phyloP scores from a whole-genome alignment of 331 rosid genomes.

The Dryas integrifolia region DNA sequence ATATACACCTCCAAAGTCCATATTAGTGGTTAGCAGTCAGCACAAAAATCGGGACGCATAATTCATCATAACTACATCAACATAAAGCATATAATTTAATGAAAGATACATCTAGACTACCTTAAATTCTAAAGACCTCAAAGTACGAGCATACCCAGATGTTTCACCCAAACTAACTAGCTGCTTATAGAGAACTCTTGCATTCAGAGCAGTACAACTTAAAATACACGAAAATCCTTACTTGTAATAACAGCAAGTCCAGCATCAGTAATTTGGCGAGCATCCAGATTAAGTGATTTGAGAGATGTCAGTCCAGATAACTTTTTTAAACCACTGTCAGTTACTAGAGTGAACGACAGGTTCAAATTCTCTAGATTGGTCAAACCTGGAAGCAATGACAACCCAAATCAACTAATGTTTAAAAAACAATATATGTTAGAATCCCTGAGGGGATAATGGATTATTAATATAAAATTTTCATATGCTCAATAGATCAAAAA shows the following conservation, averaged over 20 bases:
- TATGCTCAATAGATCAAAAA: not conserved
- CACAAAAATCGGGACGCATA: not conserved
- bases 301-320: slow-evolving; percentile 58
- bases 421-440: not conserved
- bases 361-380: slow-evolving; percentile 52
- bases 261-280: slow-evolving; percentile 57
- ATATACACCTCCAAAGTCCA: not conserved
- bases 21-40: not conserved
- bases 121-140: no score
- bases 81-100: not conserved
- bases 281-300: slow-evolving; percentile 68
- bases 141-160: no score
- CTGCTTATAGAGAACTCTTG: not conserved
- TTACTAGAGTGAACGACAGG: slow-evolving; percentile 62
- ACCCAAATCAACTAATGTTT: slow-evolving; percentile 17
- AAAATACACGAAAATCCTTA: slow-evolving; percentile 30
- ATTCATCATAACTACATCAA: not conserved
- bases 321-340: slow-evolving; percentile 51
- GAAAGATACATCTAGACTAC: no score
- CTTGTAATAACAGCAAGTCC: slow-evolving; percentile 58
- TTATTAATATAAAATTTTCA: not conserved
- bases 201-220: not conserved
- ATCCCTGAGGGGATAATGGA: not conserved
- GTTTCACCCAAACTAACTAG: not conserved
- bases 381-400: slow-evolving; percentile 48